These are phyloP conservation scores for Spathaspora sp. DNA, from an alignment of 1,139 yeast species.

Conservation along the genomic window DNA sequence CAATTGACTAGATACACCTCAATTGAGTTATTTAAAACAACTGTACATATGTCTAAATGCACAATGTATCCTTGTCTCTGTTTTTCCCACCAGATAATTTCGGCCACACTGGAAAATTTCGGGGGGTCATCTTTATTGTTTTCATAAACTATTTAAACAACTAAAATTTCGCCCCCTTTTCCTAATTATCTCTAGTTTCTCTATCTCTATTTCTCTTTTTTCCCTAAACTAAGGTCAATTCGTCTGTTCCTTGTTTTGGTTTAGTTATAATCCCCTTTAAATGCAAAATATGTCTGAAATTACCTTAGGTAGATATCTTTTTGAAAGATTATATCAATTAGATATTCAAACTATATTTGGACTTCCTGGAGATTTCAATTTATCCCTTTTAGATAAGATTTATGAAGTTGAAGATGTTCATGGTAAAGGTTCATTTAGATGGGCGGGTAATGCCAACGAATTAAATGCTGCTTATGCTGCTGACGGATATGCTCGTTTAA, in stretches of 20 bases:
- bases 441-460: conserved; percentile 48
- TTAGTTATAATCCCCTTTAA: background rate
- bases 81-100: too few species aligned
- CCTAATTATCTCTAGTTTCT: background rate
- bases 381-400: conserved; percentile 36
- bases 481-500: conserved; percentile 42
- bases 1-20: background rate
- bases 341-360: conserved; percentile 43
- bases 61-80: background rate
- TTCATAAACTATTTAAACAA: background rate
- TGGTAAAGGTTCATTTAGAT: conserved; percentile 22
- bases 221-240: background rate
- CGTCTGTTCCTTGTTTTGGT: background rate
- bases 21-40: background rate
- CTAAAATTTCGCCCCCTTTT: background rate
- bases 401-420: conserved; percentile 33
- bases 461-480: conserved; percentile 46
- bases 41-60: background rate
- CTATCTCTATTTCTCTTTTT: background rate
- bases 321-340: conserved; percentile 44
- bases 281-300: conserved; percentile 30
- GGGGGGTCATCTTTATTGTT: background rate
- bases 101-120: background rate
- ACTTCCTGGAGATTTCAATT: conserved; percentile 44
- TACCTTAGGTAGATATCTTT: conserved; percentile 42